phyloP scores from a whole-genome alignment of 2,329 filamentous ascomycete genomes.

The Alternaria sp. region DNA sequence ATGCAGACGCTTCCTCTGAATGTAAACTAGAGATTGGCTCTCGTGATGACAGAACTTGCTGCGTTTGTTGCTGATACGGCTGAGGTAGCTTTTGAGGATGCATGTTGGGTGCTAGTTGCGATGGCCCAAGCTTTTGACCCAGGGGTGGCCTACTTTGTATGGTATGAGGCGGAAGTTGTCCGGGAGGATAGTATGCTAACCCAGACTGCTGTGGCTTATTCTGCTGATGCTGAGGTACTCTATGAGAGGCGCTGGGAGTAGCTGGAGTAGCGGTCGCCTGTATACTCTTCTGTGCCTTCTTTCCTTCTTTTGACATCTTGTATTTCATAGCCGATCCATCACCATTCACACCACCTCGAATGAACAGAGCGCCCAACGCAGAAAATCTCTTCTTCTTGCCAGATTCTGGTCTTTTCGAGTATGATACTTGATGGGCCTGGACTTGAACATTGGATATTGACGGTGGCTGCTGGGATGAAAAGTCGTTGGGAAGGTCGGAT shows the following conservation, averaged over 20 bases:
- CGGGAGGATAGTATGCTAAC: conserved; percentile 21
- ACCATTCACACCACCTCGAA: conserved; percentile 44
- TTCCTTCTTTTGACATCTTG: conserved; percentile 48
- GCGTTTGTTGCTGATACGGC: conserved; percentile 13
- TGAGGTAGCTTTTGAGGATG: conserved; percentile 18
- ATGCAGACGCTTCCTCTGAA: conserved; percentile 28
- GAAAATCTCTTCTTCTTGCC: conserved; percentile 56
- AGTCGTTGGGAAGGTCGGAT: conserved; percentile 28
- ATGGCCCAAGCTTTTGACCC: conserved; percentile 13
- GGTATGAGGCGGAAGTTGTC: conserved; percentile 18
- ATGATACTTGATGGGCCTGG: conserved; percentile 19
- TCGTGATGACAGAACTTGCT: conserved; percentile 8
- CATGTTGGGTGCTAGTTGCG: conserved; percentile 20
- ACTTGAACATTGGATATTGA: conserved; percentile 10
- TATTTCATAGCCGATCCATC: conserved; percentile 33
- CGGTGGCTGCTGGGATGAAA: conserved; percentile 29
- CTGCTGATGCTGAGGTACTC: conserved; percentile 26
- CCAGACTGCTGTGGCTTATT: conserved; percentile 24
- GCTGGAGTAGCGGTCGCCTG: conserved; percentile 27
- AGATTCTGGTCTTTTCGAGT: conserved; percentile 25
- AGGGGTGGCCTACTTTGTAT: conserved; percentile 25
- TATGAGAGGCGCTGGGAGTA: conserved; percentile 17
- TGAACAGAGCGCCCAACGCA: conserved; percentile 52
- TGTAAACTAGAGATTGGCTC: conserved; percentile 6
- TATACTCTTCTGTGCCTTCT: conserved; percentile 42